Conservation (phyloP, 1,284 basidiomycete species). For the Tilletia caries region DNA sequence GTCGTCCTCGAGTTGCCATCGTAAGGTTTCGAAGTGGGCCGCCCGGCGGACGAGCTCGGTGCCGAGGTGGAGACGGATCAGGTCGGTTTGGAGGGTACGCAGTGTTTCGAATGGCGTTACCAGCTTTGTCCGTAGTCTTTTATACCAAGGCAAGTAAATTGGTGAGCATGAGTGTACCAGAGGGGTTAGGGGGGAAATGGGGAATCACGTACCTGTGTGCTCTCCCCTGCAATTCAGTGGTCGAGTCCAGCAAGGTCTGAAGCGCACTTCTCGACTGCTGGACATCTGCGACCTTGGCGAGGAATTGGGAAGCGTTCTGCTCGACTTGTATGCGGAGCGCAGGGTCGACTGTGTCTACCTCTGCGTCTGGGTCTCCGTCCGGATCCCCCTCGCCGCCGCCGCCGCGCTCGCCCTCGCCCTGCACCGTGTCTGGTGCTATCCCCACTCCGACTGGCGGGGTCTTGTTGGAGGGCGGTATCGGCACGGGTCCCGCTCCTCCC, state of each 20-base stretch:
- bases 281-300: background rate
- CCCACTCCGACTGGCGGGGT: too few species aligned
- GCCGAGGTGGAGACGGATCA: conserved; percentile 6
- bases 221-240: background rate
- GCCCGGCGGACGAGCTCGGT: conserved; percentile 6
- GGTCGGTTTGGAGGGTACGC: background rate
- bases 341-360: background rate
- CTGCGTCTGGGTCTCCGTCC: background rate
- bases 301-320: background rate
- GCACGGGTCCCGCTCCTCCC: too few species aligned
- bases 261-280: background rate
- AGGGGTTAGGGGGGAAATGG: too few species aligned
- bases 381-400: too few species aligned
- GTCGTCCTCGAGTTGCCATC: background rate
- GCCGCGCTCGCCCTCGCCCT: too few species aligned
- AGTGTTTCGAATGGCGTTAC: background rate
- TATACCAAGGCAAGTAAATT: too few species aligned
- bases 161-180: too few species aligned
- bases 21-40: background rate
- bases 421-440: too few species aligned
- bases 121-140: conserved; percentile 1
- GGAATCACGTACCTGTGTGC: background rate
- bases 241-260: background rate
- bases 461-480: background rate
- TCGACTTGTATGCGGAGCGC: background rate